Base-by-base conservation (phyloP, 176 grass and related monocot genomes). In the Raddia guianensis region DNA sequence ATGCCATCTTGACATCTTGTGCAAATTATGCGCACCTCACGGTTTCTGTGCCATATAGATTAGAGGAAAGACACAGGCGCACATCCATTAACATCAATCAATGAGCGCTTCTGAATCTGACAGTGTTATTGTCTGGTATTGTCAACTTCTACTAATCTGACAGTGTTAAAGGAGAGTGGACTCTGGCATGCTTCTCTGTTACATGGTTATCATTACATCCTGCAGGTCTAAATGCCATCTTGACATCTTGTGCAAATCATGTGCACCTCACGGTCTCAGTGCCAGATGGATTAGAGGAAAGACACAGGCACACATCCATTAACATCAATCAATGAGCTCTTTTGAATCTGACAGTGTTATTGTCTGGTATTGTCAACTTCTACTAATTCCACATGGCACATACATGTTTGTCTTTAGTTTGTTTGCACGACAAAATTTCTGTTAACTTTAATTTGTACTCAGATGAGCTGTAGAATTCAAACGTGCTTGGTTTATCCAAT, bases 131-230 rank as follows among this genome's bases (percentile, higher is more conserved):
- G 53, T 49, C 9, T 59, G 3, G 5, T 80, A 70, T 18, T 10
- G 9, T 80, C 48, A 59, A 80, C n/a, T n/a, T n/a, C n/a, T n/a
- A n/a, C n/a, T n/a, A n/a, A n/a, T n/a, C n/a, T n/a, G n/a, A n/a
- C n/a, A n/a, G n/a, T n/a, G n/a, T n/a, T 19, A 46, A 50, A 9
- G 55, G 64, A 69, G 33, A 3, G 48, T 49, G 27, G 37, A 5
- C 35, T 87, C 18, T 64, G 58, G 5, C 20, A 6, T 66, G 48
- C 42, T 45, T 43, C 61, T 56, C 7, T 52, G 2, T 9, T 19
- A 62, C 9, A 21, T 14, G 33, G 9, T 64, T 57, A 51, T 82
- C 7, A 61, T 81, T 86, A 12, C 5, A 75, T 68, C 44, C 9
- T 75, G 44, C 63, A 42, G 37, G 12, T 40, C 67, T 56, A 56